A percentile compares a stretch with the other conserved stretches of the same genome.
phyloP scores from a whole-genome alignment of 1,284 basidiomycete species.

The Cryptococcus sp. region DNA sequence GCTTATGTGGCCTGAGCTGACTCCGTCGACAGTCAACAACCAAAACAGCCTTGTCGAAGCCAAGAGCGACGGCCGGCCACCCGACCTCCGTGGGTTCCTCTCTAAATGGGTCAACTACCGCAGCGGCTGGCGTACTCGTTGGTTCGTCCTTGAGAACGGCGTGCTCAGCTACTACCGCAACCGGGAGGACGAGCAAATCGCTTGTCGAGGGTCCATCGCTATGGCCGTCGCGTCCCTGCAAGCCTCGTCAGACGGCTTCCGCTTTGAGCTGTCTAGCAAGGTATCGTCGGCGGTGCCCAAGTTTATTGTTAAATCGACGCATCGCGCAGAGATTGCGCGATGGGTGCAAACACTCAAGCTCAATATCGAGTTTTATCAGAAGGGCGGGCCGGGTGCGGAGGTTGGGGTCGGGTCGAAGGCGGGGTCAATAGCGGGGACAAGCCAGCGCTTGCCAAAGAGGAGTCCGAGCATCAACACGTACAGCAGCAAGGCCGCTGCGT shows the following conservation, averaged over 20 bases:
- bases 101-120: conserved; percentile 49
- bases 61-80: conserved; percentile 54
- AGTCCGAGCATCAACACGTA: conserved; percentile 22
- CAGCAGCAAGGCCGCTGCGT: conserved; percentile 9
- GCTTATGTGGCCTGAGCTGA: neutral
- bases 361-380: conserved; percentile 64
- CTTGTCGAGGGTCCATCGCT: conserved; percentile 82
- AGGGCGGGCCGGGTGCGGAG: conserved; percentile 13
- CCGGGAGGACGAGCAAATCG: conserved; percentile 85
- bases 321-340: conserved; percentile 81
- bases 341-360: conserved; percentile 74
- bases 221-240: conserved; percentile 75
- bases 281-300: conserved; percentile 54
- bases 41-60: conserved; percentile 57
- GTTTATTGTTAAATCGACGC: conserved; percentile 88
- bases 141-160: conserved; percentile 90
- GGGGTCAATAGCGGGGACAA: neutral
- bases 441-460: conserved; percentile 10
- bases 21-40: conserved; percentile 61
- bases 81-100: conserved; percentile 64
- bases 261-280: conserved; percentile 75
- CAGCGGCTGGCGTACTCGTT: conserved; percentile 81
- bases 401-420: neutral
- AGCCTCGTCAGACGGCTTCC: conserved; percentile 52
- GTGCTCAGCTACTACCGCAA: conserved; percentile 77